Evolutionary conservation across 441 rosid genomes (phyloP).

Genomic region (Gossypium davidsonii): DNA sequence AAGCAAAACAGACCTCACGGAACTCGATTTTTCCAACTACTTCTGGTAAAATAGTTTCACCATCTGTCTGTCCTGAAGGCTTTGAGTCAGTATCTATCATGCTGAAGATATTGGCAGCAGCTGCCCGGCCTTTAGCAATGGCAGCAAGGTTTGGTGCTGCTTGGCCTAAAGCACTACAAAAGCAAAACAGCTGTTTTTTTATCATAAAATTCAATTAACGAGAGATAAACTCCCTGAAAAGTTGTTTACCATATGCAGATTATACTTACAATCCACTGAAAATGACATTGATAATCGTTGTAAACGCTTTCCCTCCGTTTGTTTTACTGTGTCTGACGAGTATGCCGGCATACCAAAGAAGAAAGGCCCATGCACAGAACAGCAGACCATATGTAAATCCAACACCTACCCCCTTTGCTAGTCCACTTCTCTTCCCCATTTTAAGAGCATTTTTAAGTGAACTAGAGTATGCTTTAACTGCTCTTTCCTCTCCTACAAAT

Average conservation of each 20-base stretch:
- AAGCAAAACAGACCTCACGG: slow-evolving; percentile 45
- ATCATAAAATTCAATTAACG: slow-evolving; percentile 8
- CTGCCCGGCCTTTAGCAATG: slow-evolving; percentile 66
- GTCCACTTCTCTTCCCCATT: slow-evolving; percentile 57
- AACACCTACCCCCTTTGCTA: slow-evolving; percentile 74
- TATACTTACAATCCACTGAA: slow-evolving; percentile 76
- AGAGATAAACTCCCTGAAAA: neutral
- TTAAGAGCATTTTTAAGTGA: slow-evolving; percentile 50
- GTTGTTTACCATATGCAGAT: neutral
- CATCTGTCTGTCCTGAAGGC: slow-evolving; percentile 20
- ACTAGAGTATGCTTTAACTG: slow-evolving; percentile 46
- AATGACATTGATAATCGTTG: slow-evolving; percentile 72
- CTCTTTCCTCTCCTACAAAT: slow-evolving; percentile 67
- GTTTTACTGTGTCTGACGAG: slow-evolving; percentile 63
- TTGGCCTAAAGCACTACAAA: slow-evolving; percentile 67
- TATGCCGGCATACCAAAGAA: slow-evolving; percentile 72
- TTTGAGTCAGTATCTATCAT: slow-evolving; percentile 38
- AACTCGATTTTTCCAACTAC: slow-evolving; percentile 61
- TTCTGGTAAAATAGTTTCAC: slow-evolving; percentile 32
- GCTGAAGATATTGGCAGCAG: slow-evolving; percentile 57
- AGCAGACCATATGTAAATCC: slow-evolving; percentile 61
- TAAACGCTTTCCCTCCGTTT: slow-evolving; percentile 74
- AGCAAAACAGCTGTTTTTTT: slow-evolving; percentile 13
- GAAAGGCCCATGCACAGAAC: slow-evolving; percentile 71
- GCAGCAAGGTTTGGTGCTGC: slow-evolving; percentile 75